Base-by-base conservation (phyloP, 805 yeast species). In the Zygosaccharomyces bailii region DNA sequence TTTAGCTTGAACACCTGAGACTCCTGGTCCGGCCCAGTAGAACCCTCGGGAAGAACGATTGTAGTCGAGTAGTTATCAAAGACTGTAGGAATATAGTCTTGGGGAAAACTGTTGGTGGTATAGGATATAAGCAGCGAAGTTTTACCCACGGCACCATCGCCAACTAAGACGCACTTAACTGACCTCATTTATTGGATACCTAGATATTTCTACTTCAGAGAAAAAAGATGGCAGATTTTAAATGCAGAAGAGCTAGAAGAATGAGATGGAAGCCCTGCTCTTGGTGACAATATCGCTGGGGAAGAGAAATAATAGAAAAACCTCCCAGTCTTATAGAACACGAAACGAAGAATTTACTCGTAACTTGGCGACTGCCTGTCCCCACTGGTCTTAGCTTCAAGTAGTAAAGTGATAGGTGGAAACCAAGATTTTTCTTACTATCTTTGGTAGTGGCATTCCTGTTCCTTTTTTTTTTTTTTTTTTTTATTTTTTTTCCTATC, bases 81-180 rank as follows among this genome's bases (percentile, higher is more conserved):
- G 4, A 89, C 96, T 0, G 97, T 89, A 39, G 97, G 97, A 46
- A 89, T 84, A 65, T 89, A 89, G 59, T 89, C 96, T 55, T 85
- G 86, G 4, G 96, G 96, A 66, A 89, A 89, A 24, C 95, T 86
- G 63, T 88, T 89, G 42, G 96, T 86, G 21, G 96, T 89, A 68
- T 89, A 89, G 18, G 91, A 81, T 51, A 89, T 88, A 50, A 89
- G 75, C 46, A 88, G 72, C 61, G 95, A 88, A 2, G 96, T 89
- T 63, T 88, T 89, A 68, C 97, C 97, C 35, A 89, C 96, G 44
- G 96, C 96, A 67, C 83, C 96, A 61, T 89, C 96, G 53, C 96
- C 96, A 32, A 89, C 90, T 42, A 89, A 95, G 32, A 89, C 96
- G 57, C 96, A 87, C 65, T 89, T 89, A 58, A 89, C 84, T 51